These are phyloP conservation scores for Prunus mira DNA, from an alignment of 306 rosid species.

Conservation along the genomic window DNA sequence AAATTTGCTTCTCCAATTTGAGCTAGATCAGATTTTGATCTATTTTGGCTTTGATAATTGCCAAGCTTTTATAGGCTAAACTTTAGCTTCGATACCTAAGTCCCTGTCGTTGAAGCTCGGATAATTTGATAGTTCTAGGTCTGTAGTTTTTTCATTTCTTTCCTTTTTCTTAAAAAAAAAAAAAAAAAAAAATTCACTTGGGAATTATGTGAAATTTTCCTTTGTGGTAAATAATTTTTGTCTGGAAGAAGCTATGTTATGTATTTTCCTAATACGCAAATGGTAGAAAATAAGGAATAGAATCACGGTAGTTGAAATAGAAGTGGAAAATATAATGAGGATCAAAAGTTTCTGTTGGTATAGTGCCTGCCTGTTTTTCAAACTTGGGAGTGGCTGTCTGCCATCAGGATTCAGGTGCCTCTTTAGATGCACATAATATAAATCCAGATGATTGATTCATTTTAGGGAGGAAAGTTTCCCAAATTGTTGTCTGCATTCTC, in stretches of 20 bases:
- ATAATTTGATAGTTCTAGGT: background rate
- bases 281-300: background rate
- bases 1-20: background rate
- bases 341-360: background rate
- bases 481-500: background rate
- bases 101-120: background rate
- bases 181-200: background rate
- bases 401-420: background rate
- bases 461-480: background rate
- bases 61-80: background rate
- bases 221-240: background rate
- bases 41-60: background rate
- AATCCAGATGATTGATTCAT: background rate
- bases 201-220: background rate
- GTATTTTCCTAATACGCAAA: background rate
- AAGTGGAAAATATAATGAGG: background rate
- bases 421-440: background rate
- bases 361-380: background rate
- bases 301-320: background rate
- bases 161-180: background rate
- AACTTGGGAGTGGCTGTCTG: background rate
- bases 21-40: background rate
- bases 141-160: background rate
- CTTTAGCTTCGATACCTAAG: background rate
- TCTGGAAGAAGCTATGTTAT: background rate